Conservation (phyloP, 257 asterid species). For the Jaltomata sinuosa region DNA sequence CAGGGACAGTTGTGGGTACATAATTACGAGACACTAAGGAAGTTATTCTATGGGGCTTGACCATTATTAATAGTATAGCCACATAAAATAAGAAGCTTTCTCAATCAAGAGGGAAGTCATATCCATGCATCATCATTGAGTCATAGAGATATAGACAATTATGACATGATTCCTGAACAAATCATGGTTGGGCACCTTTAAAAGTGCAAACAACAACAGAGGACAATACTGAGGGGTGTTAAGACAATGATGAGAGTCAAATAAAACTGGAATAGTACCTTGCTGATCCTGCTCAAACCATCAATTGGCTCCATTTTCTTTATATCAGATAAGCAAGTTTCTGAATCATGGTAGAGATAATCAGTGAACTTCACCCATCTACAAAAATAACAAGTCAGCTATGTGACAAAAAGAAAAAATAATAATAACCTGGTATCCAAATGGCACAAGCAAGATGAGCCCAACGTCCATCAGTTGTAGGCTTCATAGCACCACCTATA, state of each 20-base stretch:
- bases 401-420: not conserved
- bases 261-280: slow-evolving; percentile 40
- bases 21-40: not conserved
- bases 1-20: not conserved
- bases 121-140: not conserved
- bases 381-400: not conserved
- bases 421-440: slow-evolving; percentile 89
- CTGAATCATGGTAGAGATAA: slow-evolving; percentile 34
- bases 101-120: not conserved
- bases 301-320: slow-evolving; percentile 98
- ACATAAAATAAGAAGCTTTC: not conserved
- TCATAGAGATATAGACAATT: not conserved
- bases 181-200: not conserved
- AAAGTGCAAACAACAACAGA: not conserved
- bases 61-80: not conserved
- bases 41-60: not conserved
- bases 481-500: slow-evolving; percentile 99
- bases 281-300: slow-evolving; percentile 68
- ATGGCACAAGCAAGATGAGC: slow-evolving; percentile 99
- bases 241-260: not conserved
- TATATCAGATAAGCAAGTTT: slow-evolving; percentile 85
- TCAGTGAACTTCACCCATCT: not conserved
- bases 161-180: not conserved
- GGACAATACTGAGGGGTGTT: not conserved
- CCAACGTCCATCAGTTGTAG: slow-evolving; percentile 98